phyloP scores from a whole-genome alignment of 2,329 filamentous ascomycete species.

The Dryadomyces sulphureus region DNA sequence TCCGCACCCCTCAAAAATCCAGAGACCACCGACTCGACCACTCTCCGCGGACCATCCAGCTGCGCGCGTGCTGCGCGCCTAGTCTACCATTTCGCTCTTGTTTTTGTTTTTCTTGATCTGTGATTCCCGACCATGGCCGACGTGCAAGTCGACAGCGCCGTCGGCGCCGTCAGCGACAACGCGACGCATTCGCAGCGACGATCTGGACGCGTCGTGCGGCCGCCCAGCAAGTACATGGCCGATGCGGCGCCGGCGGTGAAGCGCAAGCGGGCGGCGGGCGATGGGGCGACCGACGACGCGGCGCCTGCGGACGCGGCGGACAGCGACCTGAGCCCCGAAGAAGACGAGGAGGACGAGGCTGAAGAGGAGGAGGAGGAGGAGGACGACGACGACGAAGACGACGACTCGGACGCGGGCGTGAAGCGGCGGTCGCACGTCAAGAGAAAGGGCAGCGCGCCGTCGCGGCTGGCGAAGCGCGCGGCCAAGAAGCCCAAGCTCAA shows the following conservation, averaged over 20 bases:
- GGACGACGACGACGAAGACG: constrained; percentile 15
- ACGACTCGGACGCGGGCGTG: neutral
- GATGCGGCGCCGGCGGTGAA: constrained; percentile 35
- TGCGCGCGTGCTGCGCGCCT: constrained; percentile 3
- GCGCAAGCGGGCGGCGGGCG: constrained; percentile 33
- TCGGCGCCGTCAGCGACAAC: neutral
- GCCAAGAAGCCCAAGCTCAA: constrained; percentile 52
- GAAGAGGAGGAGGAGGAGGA: constrained; percentile 25
- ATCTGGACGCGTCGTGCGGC: constrained; percentile 52
- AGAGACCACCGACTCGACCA: neutral
- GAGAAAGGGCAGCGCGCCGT: constrained; percentile 13
- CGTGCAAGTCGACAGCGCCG: neutral
- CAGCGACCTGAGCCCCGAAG: constrained; percentile 19
- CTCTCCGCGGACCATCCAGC: neutral
- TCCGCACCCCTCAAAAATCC: neutral
- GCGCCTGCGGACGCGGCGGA: constrained; percentile 26
- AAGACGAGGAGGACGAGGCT: constrained; percentile 16
- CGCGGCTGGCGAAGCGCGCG: constrained; percentile 40
- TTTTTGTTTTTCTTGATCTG: neutral
- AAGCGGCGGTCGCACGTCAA: constrained; percentile 23
- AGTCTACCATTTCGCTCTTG: neutral
- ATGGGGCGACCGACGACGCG: constrained; percentile 21
- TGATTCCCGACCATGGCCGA: neutral
- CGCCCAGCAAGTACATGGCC: constrained; percentile 43
- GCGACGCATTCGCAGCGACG: constrained; percentile 42